Base-by-base conservation (phyloP, 1,284 basidiomycete species). In the Athelia psychrophila region DNA sequence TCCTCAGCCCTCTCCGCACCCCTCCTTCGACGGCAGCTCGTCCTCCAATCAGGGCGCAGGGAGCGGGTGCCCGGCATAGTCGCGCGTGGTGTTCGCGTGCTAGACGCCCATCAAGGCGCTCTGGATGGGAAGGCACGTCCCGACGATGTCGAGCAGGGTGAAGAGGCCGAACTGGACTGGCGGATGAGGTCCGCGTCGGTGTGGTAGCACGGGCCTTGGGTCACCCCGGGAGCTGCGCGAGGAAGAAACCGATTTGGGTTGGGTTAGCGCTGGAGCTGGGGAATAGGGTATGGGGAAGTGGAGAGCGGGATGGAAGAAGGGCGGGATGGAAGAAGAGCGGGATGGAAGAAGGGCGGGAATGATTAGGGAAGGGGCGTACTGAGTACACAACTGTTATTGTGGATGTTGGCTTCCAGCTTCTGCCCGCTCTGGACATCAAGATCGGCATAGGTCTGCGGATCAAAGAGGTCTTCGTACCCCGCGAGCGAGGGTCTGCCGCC, bases 41-140 rank as follows among this genome's bases (percentile, higher is more conserved):
- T 73, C 56, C 12, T 60, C 55, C 25, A 77, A 65, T 23, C 76
- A 65, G 1, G 73, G 71, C 12, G 60, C 61, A 20, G 77, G 77
- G 0, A 61, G 54, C 0, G 77, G 77, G 51, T 79, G 77, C 1
- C 76, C 77, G n/a, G 76, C 73, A 55, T 81, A 81, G 50, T 69
- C 66, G 1, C 79, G 77, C 1, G 78, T 81, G 2, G 79, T 75
- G 53, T 80, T 81, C 2, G 77, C 78, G 56, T 75, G 74, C 88
- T 87, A 91, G 40, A 90, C 78, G 60, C 90, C 87, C 20, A 89
- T 84, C 24, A 89, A 75, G 33, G 83, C 82, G 61, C 85, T 79
- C 2, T 78, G 74, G 0, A 88, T 70, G 18, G 87, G 85, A 58
- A 82, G 69, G 69, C 88, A 91, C 1, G 86, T 88, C 58, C 85